Evolutionary conservation across 192 early-diverging fungal genomes (phyloP).

Genomic region (Dispira simplex): DNA sequence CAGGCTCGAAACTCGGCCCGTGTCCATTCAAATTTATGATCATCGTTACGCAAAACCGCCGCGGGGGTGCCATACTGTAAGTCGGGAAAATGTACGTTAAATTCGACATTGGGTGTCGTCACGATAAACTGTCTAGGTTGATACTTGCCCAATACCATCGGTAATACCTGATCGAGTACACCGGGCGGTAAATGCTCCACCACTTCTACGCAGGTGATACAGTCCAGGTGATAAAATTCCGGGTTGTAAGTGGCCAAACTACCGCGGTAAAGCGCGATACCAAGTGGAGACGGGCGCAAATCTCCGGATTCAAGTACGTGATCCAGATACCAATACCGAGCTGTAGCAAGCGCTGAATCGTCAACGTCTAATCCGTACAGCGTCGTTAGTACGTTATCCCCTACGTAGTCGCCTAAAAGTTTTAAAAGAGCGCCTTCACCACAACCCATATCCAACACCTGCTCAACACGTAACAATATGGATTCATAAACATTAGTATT

Average conservation of each 20-base stretch:
- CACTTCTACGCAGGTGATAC: slow-evolving; percentile 68
- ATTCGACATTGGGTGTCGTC: slow-evolving; percentile 80
- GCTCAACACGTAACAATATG: not conserved
- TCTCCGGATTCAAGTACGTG: slow-evolving; percentile 35
- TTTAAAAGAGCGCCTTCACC: slow-evolving; percentile 62
- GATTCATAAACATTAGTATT: too few relatives aligned
- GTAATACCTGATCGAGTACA: slow-evolving; percentile 38
- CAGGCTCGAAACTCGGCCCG: slow-evolving; percentile 63
- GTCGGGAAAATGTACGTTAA: slow-evolving; percentile 71
- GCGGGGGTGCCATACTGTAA: slow-evolving; percentile 54
- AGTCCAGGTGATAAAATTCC: slow-evolving; percentile 30
- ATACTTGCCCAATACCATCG: slow-evolving; percentile 44
- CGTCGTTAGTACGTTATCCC: slow-evolving; percentile 34
- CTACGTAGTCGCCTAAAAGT: slow-evolving; percentile 34
- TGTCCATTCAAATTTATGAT: slow-evolving; percentile 98
- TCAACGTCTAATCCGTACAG: slow-evolving; percentile 64
- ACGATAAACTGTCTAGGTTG: slow-evolving; percentile 51
- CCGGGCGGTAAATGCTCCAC: slow-evolving; percentile 63
- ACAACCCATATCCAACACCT: slow-evolving; percentile 76
- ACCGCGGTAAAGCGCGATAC: slow-evolving; percentile 52
- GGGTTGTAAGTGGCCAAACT: slow-evolving; percentile 14
- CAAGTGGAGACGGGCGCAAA: slow-evolving; percentile 40
- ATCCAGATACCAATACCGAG: slow-evolving; percentile 36
- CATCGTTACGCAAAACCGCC: slow-evolving; percentile 51
- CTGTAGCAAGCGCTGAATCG: slow-evolving; percentile 21